Evolutionary conservation across 2,329 filamentous ascomycete genomes (phyloP).

Genomic region (Phoma sp.): DNA sequence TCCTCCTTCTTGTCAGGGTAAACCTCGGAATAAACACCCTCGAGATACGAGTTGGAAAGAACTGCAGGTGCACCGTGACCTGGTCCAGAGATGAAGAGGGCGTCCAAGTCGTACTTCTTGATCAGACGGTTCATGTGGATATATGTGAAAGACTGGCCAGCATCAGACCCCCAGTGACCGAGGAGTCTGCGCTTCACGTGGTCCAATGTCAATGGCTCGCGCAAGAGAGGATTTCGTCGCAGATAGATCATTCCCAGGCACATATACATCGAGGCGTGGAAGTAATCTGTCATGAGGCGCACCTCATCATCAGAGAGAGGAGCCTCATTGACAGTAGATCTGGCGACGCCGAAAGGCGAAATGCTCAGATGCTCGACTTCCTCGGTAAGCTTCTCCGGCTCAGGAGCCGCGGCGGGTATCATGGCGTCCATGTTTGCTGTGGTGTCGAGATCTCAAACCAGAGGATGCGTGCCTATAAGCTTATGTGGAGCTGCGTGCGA

Average conservation of each 20-base stretch:
- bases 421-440: conserved; percentile 32
- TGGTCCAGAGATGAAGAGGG: conserved; percentile 76
- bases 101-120: conserved; percentile 77
- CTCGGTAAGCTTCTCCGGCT: conserved; percentile 34
- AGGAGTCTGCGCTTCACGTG: conserved; percentile 76
- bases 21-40: conserved; percentile 78
- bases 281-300: conserved; percentile 72
- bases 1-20: conserved; percentile 76
- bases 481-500: conserved; percentile 5
- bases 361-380: conserved; percentile 49
- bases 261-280: conserved; percentile 76
- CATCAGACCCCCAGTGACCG: conserved; percentile 79
- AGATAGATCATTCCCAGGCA: conserved; percentile 83
- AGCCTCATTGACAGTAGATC: conserved; percentile 65
- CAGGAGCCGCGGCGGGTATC: conserved; percentile 26
- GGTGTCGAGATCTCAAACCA: background rate
- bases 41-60: conserved; percentile 76
- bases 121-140: conserved; percentile 84
- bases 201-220: conserved; percentile 69
- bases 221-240: conserved; percentile 73
- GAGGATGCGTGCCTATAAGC: conserved; percentile 11
- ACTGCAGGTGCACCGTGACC: conserved; percentile 80
- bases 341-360: conserved; percentile 68
- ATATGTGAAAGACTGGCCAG: conserved; percentile 81
- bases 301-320: conserved; percentile 71